Evolutionary conservation across 139 green algal species (phyloP), one percentile per base, ranked within the genome.

Genomic region (Coccomyxa sp.): DNA sequence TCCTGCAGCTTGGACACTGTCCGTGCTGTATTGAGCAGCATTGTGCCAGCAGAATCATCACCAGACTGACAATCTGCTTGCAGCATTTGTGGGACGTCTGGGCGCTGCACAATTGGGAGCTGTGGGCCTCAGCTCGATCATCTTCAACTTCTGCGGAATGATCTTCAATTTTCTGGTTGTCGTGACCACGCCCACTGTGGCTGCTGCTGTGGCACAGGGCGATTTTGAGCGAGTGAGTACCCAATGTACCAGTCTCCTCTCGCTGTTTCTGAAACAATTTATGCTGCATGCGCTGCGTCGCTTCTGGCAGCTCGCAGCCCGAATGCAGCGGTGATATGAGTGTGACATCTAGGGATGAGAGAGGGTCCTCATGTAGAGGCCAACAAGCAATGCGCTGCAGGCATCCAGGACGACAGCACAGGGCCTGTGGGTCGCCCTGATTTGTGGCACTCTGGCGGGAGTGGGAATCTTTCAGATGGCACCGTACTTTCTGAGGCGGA

Each of bases 121-220:
- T n/a, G 74, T 83, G n/a, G 79, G 79, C 7, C 40, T 79, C 7
- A 76, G 72, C 34, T 58, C 64, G 2, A 33, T 78, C 41, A 31
- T 82, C 3, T 77, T 78, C 35, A 73, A 64, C 35, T 77, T 77
- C 33, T 68, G 44, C 41, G 34, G 34, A 10, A 34, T 74, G 69
- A 31, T 74, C 33, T 84, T 80, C 69, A 80, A 54, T 50, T 84
- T 84, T 50, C 69, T 84, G 35, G 58, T 84, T 41, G 35, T 77
- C 8, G 44, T 80, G 35, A 84, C 80, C 27, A 84, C 80, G 0
- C 80, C 80, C 12, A 55, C 33, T 9, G 69, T 84, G 41, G 80
- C 80, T 39, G 34, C 44, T n/a, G 80, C 80, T 33, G 80, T 78
- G 8, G 74, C 80, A 1, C 54, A 35, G 5, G 64, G 55, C 24